These are phyloP conservation scores for Candida broadrunensis DNA, from an alignment of 805 yeast species.

Conservation along the genomic window DNA sequence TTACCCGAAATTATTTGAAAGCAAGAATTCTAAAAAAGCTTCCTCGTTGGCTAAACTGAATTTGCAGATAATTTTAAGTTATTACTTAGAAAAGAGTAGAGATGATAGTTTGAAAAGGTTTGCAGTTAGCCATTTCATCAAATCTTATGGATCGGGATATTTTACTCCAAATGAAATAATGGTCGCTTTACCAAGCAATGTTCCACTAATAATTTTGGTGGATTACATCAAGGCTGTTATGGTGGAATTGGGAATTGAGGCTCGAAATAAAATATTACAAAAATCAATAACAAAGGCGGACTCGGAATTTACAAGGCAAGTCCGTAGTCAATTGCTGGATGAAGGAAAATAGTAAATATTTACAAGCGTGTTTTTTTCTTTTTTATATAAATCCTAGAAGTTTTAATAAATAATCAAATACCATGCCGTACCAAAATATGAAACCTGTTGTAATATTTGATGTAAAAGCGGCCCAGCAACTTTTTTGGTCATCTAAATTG, in stretches of 20 bases:
- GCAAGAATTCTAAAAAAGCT: background rate
- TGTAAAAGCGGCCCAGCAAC: conserved; percentile 81
- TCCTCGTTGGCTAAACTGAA: background rate
- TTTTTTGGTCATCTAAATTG: conserved; percentile 71
- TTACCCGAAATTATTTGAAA: conserved; percentile 28
- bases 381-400: conserved; percentile 38
- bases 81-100: conserved; percentile 11
- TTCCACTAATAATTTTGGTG: conserved; percentile 19
- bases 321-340: conserved; percentile 18
- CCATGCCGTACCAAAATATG: conserved; percentile 61
- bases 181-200: conserved; percentile 21
- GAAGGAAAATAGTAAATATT: background rate
- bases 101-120: conserved; percentile 7
- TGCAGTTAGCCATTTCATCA: conserved; percentile 28
- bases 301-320: conserved; percentile 14
- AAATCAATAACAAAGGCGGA: conserved; percentile 31
- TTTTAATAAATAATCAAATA: conserved; percentile 60
- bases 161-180: conserved; percentile 24
- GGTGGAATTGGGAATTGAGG: conserved; percentile 15
- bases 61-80: conserved; percentile 14
- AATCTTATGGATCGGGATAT: conserved; percentile 16
- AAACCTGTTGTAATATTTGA: conserved; percentile 77
- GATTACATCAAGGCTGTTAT: conserved; percentile 21
- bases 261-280: conserved; percentile 14
- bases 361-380: background rate